These are phyloP conservation scores for Elsinoe fawcettii DNA, from an alignment of 2,329 filamentous ascomycete genomes.

Conservation along the genomic window DNA sequence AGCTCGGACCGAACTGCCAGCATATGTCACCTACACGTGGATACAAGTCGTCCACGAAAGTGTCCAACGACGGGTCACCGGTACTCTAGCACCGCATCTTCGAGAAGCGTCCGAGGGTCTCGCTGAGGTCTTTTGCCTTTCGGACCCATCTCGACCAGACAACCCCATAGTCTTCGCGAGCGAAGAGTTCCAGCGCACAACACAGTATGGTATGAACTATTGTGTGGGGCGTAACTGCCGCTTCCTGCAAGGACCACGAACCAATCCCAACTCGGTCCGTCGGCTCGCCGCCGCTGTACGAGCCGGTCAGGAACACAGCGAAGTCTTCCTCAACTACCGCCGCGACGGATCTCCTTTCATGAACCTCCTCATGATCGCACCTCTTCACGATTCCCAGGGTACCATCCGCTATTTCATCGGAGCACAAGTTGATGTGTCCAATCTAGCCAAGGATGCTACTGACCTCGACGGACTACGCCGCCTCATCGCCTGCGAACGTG, in stretches of 20 bases:
- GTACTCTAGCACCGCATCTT: constrained; percentile 56
- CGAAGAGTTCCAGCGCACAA: constrained; percentile 67
- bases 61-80: constrained; percentile 59
- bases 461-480: constrained; percentile 55
- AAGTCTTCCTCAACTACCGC: constrained; percentile 66
- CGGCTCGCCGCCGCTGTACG: constrained; percentile 55
- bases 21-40: constrained; percentile 62
- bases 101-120: constrained; percentile 65
- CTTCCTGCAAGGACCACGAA: constrained; percentile 68
- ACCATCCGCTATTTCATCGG: constrained; percentile 62
- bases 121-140: constrained; percentile 69
- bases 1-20: constrained; percentile 60
- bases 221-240: constrained; percentile 69
- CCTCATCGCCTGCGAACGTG: constrained; percentile 25
- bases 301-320: constrained; percentile 61
- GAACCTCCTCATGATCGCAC: constrained; percentile 68
- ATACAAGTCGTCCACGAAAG: constrained; percentile 62
- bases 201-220: constrained; percentile 66
- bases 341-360: constrained; percentile 71
- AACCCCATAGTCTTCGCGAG: constrained; percentile 73
- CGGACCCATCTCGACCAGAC: constrained; percentile 63
- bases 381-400: constrained; percentile 60
- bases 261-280: constrained; percentile 54
- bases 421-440: constrained; percentile 64
- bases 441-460: constrained; percentile 57